Conservation (phyloP, 495 filamentous ascomycete species). For the Penicillium antarcticum region DNA sequence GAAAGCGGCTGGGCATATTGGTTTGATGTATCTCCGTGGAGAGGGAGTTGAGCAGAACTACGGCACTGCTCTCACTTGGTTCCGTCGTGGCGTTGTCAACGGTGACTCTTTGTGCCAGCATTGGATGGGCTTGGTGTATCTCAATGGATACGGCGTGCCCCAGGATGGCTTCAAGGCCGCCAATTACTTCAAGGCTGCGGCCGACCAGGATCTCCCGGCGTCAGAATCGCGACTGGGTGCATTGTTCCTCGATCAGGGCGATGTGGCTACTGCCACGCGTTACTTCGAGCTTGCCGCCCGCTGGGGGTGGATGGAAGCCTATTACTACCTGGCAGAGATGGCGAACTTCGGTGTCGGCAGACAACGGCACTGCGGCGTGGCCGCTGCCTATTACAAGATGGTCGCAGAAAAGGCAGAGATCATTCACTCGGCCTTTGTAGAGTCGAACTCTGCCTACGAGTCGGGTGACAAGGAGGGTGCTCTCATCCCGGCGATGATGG, state of each 20-base stretch:
- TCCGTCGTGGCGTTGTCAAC: conserved; percentile 72
- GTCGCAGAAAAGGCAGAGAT: conserved; percentile 87
- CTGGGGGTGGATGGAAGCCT: conserved; percentile 86
- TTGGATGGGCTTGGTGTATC: conserved; percentile 79
- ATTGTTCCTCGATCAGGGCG: conserved; percentile 88
- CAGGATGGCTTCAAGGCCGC: conserved; percentile 72
- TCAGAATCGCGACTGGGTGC: conserved; percentile 81
- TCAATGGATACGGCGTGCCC: conserved; percentile 77
- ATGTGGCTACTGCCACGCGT: conserved; percentile 66
- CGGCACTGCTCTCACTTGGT: conserved; percentile 76
- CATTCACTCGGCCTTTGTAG: conserved; percentile 77
- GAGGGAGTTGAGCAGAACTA: conserved; percentile 84
- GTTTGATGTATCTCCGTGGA: conserved; percentile 88
- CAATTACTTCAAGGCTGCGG: conserved; percentile 76
- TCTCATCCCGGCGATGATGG: conserved; percentile 81
- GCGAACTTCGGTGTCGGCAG: conserved; percentile 75
- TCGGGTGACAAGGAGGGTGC: conserved; percentile 83
- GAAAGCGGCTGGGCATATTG: conserved; percentile 88
- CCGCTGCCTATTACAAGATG: conserved; percentile 89
- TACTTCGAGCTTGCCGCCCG: conserved; percentile 94
- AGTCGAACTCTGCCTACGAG: conserved; percentile 83
- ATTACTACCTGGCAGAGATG: conserved; percentile 93
- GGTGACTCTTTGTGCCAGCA: conserved; percentile 86
- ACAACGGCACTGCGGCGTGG: conserved; percentile 75
- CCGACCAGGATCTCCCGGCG: conserved; percentile 78